Conservation (phyloP, 208 protist genomes). For the Naegleria lovaniensis region DNA sequence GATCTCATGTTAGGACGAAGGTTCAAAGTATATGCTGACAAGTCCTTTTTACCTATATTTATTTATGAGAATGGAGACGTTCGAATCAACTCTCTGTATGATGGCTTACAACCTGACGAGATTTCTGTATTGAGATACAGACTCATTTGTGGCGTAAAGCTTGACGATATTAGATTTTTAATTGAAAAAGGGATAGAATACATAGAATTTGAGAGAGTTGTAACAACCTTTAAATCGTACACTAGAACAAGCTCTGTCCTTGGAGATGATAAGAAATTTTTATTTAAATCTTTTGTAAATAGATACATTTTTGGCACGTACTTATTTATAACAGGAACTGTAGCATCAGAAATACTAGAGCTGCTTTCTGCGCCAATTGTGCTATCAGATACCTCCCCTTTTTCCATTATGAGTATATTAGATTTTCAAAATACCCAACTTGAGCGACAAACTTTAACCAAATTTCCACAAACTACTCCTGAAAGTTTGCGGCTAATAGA, state of each 20-base stretch:
- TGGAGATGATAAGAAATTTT: neutral
- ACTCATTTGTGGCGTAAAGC: neutral
- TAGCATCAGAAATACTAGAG: neutral
- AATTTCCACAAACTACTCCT: too few species aligned
- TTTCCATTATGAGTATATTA: neutral
- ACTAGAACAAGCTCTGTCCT: neutral
- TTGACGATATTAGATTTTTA: neutral
- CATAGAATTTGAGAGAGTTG: neutral
- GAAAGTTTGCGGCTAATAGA: neutral
- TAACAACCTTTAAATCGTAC: neutral
- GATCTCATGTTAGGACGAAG: neutral
- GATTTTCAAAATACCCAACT: neutral
- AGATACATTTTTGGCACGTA: neutral
- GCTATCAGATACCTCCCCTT: neutral
- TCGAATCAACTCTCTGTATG: neutral
- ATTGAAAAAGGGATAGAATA: neutral
- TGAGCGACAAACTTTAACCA: neutral
- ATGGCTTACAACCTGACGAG: neutral
- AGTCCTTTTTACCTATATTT: neutral
- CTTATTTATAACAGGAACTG: neutral
- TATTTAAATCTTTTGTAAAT: neutral
- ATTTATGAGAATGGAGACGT: neutral
- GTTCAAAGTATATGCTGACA: neutral
- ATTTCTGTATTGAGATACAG: neutral
- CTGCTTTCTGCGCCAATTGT: neutral